These are phyloP conservation scores for Miscanthus sacchariflorus DNA, from an alignment of 202 grass and related monocot species.

Conservation along the genomic window DNA sequence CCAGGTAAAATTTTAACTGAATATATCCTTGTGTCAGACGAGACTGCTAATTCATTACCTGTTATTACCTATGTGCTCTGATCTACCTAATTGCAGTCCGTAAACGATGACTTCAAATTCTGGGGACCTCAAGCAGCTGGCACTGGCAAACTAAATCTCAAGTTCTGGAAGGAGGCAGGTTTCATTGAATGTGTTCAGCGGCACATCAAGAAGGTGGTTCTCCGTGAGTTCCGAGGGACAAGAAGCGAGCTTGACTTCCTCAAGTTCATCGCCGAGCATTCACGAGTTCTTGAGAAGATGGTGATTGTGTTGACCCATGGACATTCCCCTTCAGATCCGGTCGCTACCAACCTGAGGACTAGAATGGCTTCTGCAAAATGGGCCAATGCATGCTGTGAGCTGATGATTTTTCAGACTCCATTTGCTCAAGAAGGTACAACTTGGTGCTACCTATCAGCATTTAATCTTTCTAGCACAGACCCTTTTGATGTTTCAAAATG, in stretches of 20 bases:
- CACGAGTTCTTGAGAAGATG: constrained; percentile 42
- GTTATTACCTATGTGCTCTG: not conserved
- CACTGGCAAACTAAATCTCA: not conserved
- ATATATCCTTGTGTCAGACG: not conserved
- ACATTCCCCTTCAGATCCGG: not conserved
- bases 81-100: constrained; percentile 13
- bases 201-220: constrained; percentile 32
- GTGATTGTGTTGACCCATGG: constrained; percentile 14
- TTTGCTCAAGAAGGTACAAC: not conserved
- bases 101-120: not conserved
- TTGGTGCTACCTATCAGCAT: constrained; percentile 25
- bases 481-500: constrained; percentile 33
- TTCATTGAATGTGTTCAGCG: constrained; percentile 17
- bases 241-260: constrained; percentile 40
- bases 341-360: not conserved
- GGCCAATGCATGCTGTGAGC: constrained; percentile 20
- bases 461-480: constrained; percentile 8
- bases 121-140: not conserved
- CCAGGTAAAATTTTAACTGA: constrained; percentile 19
- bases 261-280: constrained; percentile 29
- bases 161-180: not conserved
- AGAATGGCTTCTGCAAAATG: constrained; percentile 28
- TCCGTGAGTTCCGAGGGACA: constrained; percentile 34
- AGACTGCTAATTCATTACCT: not conserved
- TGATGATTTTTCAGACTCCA: not conserved